Evolutionary conservation across 352 stramenopile species (phyloP).

Genomic region (Globisporangium nunn): DNA sequence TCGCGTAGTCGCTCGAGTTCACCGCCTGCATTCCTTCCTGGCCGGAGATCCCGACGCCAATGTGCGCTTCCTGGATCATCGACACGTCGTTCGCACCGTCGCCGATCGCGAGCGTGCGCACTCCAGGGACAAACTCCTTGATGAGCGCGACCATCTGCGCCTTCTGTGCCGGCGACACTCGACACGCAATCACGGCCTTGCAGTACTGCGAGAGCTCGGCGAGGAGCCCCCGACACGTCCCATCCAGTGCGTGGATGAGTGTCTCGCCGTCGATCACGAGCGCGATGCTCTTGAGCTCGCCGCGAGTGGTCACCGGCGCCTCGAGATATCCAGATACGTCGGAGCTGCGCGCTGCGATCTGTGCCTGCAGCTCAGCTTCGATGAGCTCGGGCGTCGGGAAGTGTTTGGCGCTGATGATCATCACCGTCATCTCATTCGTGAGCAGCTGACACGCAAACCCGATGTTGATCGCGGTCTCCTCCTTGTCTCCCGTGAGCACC

Average conservation of each 20-base stretch:
- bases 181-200: constrained; percentile 85
- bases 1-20: constrained; percentile 92
- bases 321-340: constrained; percentile 47
- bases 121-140: constrained; percentile 60
- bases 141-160: constrained; percentile 78
- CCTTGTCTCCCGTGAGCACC: constrained; percentile 93
- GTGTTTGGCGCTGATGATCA: constrained; percentile 54
- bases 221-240: constrained; percentile 32
- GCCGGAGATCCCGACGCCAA: constrained; percentile 89
- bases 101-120: constrained; percentile 85
- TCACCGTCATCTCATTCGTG: constrained; percentile 73
- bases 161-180: constrained; percentile 85
- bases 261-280: constrained; percentile 81
- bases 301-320: constrained; percentile 28
- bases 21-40: constrained; percentile 91
- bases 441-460: constrained; percentile 86
- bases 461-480: constrained; percentile 95
- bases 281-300: constrained; percentile 46
- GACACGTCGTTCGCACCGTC: constrained; percentile 94
- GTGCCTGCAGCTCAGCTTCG: constrained; percentile 35
- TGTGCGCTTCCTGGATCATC: constrained; percentile 92
- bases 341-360: constrained; percentile 32
- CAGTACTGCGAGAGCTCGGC: constrained; percentile 73
- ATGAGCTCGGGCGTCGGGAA: constrained; percentile 40
- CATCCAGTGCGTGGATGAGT: constrained; percentile 44